Base-by-base conservation (phyloP, 495 filamentous ascomycete species). In the Penicilliopsis zonata region DNA sequence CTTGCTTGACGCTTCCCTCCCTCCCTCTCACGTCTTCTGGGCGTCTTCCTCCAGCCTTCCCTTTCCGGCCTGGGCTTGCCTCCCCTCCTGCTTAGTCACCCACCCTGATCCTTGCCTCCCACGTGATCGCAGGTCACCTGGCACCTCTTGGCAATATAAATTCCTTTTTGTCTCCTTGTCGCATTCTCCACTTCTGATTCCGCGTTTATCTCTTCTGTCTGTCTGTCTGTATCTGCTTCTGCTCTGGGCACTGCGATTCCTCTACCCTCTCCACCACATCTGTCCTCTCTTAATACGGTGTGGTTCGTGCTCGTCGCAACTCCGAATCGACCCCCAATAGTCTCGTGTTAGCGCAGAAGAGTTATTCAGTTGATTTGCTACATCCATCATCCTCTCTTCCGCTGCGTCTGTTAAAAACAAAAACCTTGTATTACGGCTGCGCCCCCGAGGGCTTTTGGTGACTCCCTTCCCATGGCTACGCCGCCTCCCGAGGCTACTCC, bases 141-240 rank as follows among this genome's bases (percentile, higher is more conserved):
- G 49, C 50, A 49, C 49, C 47, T 54, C 61, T 62, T 63, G 59
- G 61, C 61, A 46, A 41, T 57, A 66, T 66, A 63, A 61, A 63
- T 50, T 47, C 44, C 34, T 43, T 21, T 40, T 43, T 44, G 17
- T 40, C 42, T 42, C 43, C 43, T 18, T 52, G 50, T 65, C 57
- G 61, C 61, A 63, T 65, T 61, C 59, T 65, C 58, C 59, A 65
- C 57, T 52, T 43, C 46, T 40, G 50, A 42, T 45, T 44, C 49
- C 42, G 47, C 42, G 42, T 37, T 44, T 41, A 36, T 40, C 31
- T 33, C 28, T 35, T 44, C 46, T 30, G 18, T 16, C 34, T 33
- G 10, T 38, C 18, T 22, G 31, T 33, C 34, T 18, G 16, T 18
- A 30, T 16, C 28, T 16, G 13, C 12, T 13, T 28, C 26, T 28